phyloP scores from a whole-genome alignment of 306 rosid genomes.

The Glycine latifolia region DNA sequence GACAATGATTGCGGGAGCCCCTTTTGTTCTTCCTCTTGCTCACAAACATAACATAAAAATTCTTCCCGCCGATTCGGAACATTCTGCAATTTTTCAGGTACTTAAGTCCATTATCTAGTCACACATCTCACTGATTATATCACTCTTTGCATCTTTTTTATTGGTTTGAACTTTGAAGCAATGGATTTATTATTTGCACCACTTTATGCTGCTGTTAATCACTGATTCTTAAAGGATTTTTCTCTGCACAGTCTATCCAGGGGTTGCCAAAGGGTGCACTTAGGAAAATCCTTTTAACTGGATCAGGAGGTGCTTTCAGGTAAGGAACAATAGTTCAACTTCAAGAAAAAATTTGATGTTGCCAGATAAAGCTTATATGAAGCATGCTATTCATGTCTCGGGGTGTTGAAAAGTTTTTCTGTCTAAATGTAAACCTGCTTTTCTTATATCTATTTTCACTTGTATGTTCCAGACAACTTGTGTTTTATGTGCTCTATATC shows the following conservation, averaged over 20 bases:
- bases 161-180: background rate
- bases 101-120: background rate
- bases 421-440: background rate
- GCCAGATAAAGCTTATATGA: conserved; percentile 13
- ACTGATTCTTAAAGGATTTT: conserved; percentile 36
- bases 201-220: conserved; percentile 17
- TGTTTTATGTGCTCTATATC: background rate
- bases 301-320: conserved; percentile 97
- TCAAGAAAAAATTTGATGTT: conserved; percentile 9
- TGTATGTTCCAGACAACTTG: background rate
- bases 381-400: conserved; percentile 14
- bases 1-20: conserved; percentile 95
- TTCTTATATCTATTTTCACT: conserved; percentile 19
- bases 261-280: conserved; percentile 88
- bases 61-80: conserved; percentile 99
- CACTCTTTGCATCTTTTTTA: background rate
- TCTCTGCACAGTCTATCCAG: conserved; percentile 73
- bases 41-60: conserved; percentile 86
- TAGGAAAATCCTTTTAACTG: conserved; percentile 81
- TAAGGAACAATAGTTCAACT: conserved; percentile 42
- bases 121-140: background rate
- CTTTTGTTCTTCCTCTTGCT: conserved; percentile 97
- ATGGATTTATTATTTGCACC: conserved; percentile 33
- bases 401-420: background rate
- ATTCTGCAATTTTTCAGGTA: conserved; percentile 98